These are phyloP conservation scores for Solanum boliviense DNA, from an alignment of 257 asterid species.

Conservation along the genomic window DNA sequence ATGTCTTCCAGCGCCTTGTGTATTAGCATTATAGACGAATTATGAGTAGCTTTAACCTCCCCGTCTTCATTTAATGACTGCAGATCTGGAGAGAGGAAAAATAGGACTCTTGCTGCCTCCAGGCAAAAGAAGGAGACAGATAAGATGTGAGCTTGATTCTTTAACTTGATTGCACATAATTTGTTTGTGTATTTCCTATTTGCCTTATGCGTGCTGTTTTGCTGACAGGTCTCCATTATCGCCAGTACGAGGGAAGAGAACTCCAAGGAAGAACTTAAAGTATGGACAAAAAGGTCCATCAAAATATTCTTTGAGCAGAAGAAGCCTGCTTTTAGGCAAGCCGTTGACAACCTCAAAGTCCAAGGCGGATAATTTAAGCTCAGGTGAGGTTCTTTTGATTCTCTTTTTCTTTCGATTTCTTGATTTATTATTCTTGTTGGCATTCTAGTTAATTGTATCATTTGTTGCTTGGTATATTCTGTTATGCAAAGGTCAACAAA, in stretches of 20 bases:
- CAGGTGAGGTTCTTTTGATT: constrained; percentile 31
- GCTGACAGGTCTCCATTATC: constrained; percentile 52
- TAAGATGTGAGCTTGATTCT: constrained; percentile 47
- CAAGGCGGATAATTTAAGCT: constrained; percentile 24
- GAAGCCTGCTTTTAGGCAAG: constrained; percentile 21
- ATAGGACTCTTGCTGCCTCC: constrained; percentile 33
- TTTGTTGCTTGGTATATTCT: background rate
- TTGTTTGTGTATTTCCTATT: constrained; percentile 2
- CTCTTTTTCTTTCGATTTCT: background rate
- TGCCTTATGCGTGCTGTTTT: constrained; percentile 18
- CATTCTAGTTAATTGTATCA: background rate
- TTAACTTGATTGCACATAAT: background rate
- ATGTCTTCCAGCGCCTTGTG: background rate
- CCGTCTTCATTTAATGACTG: background rate
- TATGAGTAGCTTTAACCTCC: background rate
- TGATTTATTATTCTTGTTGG: background rate
- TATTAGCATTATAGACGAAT: background rate
- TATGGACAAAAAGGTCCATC: constrained; percentile 23
- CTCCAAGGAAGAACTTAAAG: constrained; percentile 61
- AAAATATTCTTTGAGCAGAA: constrained; percentile 35
- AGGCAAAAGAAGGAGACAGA: constrained; percentile 25
- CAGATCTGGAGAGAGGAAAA: constrained; percentile 57
- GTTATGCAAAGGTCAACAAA: background rate
- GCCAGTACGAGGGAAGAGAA: constrained; percentile 66
- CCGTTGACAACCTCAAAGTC: constrained; percentile 25